phyloP scores from a whole-genome alignment of 1,284 basidiomycete genomes.

The Xerocomus amazonicus region DNA sequence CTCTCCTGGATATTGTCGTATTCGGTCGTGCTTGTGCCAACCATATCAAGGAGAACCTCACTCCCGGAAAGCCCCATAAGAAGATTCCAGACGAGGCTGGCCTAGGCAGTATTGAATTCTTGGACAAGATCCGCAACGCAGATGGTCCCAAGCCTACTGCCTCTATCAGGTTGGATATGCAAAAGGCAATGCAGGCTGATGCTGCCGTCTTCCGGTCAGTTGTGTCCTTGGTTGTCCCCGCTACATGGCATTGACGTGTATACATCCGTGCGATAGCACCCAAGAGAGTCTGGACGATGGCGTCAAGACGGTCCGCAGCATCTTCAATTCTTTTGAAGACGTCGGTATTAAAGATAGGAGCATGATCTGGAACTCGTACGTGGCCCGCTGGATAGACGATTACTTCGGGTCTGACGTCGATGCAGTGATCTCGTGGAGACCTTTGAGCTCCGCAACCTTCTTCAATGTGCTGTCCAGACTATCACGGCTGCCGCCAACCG shows the following conservation, averaged over 20 bases:
- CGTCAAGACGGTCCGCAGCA: constrained; percentile 80
- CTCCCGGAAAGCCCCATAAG: constrained; percentile 91
- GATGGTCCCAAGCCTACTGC: constrained; percentile 85
- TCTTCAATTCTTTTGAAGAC: constrained; percentile 86
- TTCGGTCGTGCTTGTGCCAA: constrained; percentile 98
- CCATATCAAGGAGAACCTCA: constrained; percentile 92
- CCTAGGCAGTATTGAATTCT: constrained; percentile 79
- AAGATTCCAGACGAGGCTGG: constrained; percentile 87
- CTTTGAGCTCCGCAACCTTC: constrained; percentile 92
- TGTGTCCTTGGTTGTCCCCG: background rate
- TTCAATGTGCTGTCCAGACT: constrained; percentile 95
- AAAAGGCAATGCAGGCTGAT: constrained; percentile 97
- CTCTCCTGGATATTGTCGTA: constrained; percentile 97
- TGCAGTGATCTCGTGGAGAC: constrained; percentile 92
- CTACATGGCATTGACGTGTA: constrained; percentile 15
- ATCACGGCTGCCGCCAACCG: constrained; percentile 93
- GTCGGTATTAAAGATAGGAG: constrained; percentile 97
- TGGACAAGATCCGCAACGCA: constrained; percentile 87
- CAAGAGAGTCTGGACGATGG: constrained; percentile 91
- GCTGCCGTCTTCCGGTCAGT: constrained; percentile 84
- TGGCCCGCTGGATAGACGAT: constrained; percentile 11
- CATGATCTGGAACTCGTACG: constrained; percentile 98
- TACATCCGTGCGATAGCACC: constrained; percentile 51
- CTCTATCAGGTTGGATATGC: constrained; percentile 92
- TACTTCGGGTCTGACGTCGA: constrained; percentile 13